These are phyloP conservation scores for Coccomyxa sp. DNA, from an alignment of 139 green algal genomes.

Conservation along the genomic window DNA sequence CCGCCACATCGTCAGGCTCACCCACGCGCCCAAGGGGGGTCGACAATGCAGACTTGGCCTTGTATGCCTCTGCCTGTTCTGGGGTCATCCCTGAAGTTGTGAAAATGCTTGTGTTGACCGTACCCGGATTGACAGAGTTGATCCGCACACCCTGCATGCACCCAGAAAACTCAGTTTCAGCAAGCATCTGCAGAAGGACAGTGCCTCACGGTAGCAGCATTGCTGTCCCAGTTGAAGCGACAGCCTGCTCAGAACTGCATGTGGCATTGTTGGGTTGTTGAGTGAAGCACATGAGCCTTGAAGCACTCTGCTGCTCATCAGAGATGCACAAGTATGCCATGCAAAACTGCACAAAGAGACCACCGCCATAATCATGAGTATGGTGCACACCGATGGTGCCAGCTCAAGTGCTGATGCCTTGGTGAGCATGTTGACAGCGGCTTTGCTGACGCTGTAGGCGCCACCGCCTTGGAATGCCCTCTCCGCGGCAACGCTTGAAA, in stretches of 20 bases:
- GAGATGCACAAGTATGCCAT: too few relatives aligned
- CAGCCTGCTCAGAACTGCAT: too few relatives aligned
- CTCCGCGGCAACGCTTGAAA: background rate
- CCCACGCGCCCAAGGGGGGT: background rate
- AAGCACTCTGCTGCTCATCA: too few relatives aligned
- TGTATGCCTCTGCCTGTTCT: background rate
- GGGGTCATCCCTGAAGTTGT: background rate
- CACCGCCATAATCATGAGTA: too few relatives aligned
- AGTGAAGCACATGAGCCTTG: too few relatives aligned
- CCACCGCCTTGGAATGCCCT: background rate
- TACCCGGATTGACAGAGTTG: background rate
- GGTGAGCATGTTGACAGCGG: slow-evolving; percentile 1
- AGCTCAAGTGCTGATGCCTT: background rate
- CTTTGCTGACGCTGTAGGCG: background rate
- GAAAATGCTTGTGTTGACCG: background rate
- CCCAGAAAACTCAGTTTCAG: background rate
- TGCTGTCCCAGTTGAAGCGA: too few relatives aligned
- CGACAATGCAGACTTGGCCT: background rate
- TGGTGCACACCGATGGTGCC: background rate
- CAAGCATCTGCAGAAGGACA: too few relatives aligned
- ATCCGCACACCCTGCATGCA: slow-evolving; percentile 4
- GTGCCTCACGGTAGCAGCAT: too few relatives aligned
- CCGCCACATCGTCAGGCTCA: background rate
- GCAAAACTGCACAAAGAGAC: too few relatives aligned
- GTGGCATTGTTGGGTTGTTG: too few relatives aligned